A percentile compares a stretch with the other conserved stretches of the same genome.
Conservation (phyloP, 2,329 filamentous ascomycete genomes). For the Fusarium sp. region DNA sequence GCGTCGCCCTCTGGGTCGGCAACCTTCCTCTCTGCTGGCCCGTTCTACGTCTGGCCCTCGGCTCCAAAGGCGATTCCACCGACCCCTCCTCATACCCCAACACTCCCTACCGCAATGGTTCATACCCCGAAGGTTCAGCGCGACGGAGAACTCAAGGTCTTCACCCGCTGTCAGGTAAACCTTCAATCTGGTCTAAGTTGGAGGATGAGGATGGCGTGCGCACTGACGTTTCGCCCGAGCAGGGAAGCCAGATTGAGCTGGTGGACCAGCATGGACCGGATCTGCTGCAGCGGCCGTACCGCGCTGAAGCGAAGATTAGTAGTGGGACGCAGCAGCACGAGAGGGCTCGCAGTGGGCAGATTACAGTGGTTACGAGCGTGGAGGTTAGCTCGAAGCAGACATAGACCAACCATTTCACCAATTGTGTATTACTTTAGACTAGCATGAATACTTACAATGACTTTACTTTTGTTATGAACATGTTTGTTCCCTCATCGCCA, state of each 20-base stretch:
- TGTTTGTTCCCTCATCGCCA: not conserved
- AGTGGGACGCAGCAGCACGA: not conserved
- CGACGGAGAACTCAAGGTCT: slow-evolving; percentile 29
- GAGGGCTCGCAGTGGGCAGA: slow-evolving; percentile 29
- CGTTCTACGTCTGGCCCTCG: slow-evolving; percentile 58
- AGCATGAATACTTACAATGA: not conserved
- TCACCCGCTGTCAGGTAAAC: slow-evolving; percentile 30
- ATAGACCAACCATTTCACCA: not conserved
- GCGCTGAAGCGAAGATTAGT: slow-evolving; percentile 5
- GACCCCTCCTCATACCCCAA: slow-evolving; percentile 41
- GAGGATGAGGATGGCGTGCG: slow-evolving; percentile 42
- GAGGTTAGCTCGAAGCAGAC: slow-evolving; percentile 36
- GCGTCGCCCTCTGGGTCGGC: slow-evolving; percentile 68
- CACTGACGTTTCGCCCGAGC: slow-evolving; percentile 19
- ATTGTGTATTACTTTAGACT: not conserved
- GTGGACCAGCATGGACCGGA: slow-evolving; percentile 31
- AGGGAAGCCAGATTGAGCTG: slow-evolving; percentile 47
- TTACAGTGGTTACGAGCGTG: slow-evolving; percentile 45
- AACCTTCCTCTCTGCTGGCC: slow-evolving; percentile 71
- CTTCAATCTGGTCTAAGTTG: slow-evolving; percentile 45
- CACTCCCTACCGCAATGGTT: slow-evolving; percentile 18
- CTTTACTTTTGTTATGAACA: not conserved
- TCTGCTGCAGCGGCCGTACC: slow-evolving; percentile 24
- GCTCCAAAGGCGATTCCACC: slow-evolving; percentile 34
- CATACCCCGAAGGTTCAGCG: slow-evolving; percentile 35